Evolutionary conservation across 805 yeast genomes (phyloP), one percentile per base, ranked within the genome.

Genomic region (Trichomonascus vanleenenianus): DNA sequence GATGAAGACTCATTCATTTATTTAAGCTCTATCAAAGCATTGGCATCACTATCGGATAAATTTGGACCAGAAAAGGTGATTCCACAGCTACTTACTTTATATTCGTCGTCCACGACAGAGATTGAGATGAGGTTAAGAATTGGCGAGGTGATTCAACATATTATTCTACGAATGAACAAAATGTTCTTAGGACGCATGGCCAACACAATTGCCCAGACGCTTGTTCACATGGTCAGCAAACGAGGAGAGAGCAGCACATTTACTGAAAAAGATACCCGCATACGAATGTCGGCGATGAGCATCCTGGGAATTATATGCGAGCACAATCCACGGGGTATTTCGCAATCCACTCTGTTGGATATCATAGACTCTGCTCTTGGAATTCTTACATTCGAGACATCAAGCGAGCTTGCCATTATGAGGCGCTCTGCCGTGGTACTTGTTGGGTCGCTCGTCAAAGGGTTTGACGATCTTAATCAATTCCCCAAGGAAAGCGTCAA

Each of bases 1-100:
- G 94, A 87, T 53, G 71, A 78, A 0, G 98, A 91, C 48, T 95
- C 98, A 0, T 91, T 80, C 60, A 77, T 93, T 12, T 93, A 86
- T 59, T 61, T 93, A 45, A 91, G 86, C 57, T 83, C 83, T 0
- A 85, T 93, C 50, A 86, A 84, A 56, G 89, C 93, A 0, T 63
- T 93, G 20, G 81, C 79, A 38, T 69, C 74, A 12, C 61, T 88
- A 34, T 60, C 83, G n/a, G 76, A 67, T 32, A 57, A 60, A 46
- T 72, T 73, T 44, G 67, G 68, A 19, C 44, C 51, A 0, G 58
- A 57, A 0, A 42, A 75, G 2, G 59, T 64, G 1, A 57, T 64
- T 2, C 59, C 79, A 16, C 51, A 69, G 2, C 52, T 65, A 1
- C 52, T 74, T 3, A 78, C 75, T 50, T 52, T 54, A 9, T 63